Conservation (phyloP, 2,329 filamentous ascomycete species). For the Fusarium keratoplasticum region DNA sequence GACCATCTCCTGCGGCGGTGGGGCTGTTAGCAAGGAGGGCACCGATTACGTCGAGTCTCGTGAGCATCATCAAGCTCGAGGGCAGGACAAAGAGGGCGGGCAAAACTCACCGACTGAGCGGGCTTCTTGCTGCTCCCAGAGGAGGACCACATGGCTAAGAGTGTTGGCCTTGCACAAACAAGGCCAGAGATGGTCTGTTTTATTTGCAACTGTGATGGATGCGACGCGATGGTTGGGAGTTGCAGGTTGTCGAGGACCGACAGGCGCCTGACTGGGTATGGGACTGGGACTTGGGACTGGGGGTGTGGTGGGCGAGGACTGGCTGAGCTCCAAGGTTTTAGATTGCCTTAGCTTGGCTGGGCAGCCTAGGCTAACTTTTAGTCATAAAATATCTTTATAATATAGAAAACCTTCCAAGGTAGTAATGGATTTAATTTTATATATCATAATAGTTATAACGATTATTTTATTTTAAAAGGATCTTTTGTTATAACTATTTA, state of each 20-base stretch:
- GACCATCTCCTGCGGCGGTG: slow-evolving; percentile 88
- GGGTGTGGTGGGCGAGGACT: background rate
- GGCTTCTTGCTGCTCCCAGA: slow-evolving; percentile 76
- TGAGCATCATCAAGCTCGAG: slow-evolving; percentile 21
- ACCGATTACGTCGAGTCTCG: slow-evolving; percentile 41
- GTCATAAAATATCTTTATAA: background rate
- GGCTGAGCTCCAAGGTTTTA: background rate
- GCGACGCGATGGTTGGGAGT: slow-evolving; percentile 41
- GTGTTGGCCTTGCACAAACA: slow-evolving; percentile 39
- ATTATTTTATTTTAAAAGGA: background rate
- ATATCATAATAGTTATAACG: background rate
- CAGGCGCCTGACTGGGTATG: background rate
- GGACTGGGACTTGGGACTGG: background rate
- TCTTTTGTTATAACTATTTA: background rate
- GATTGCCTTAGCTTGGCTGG: background rate
- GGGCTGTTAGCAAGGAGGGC: slow-evolving; percentile 50
- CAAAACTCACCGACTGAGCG: slow-evolving; percentile 72
- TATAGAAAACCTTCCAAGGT: background rate
- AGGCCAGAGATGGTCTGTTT: slow-evolving; percentile 41
- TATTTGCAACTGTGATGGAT: slow-evolving; percentile 44
- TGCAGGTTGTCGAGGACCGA: slow-evolving; percentile 8
- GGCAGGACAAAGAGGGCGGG: slow-evolving; percentile 24
- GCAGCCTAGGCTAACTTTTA: background rate
- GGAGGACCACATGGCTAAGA: slow-evolving; percentile 70
- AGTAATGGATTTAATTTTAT: background rate